Conservation (phyloP, 2,329 filamentous ascomycete genomes). For the Penicillium sp. region DNA sequence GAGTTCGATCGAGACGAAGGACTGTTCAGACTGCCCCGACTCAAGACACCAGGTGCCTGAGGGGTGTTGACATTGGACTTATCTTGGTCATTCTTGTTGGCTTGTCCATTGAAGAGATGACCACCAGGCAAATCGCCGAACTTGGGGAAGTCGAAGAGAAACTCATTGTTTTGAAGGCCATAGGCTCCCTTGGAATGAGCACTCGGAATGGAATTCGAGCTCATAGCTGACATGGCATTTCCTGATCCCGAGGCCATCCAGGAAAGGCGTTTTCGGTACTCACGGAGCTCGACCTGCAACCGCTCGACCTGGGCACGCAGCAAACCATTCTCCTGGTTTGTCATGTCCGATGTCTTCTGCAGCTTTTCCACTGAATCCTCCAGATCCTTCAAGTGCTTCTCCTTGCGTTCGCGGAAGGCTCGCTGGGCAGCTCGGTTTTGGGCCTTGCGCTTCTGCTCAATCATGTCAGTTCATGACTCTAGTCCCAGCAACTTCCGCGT, state of each 20-base stretch:
- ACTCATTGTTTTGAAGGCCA: constrained; percentile 72
- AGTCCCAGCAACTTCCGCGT: background rate
- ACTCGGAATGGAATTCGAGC: constrained; percentile 47
- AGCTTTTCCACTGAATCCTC: constrained; percentile 59
- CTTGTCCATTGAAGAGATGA: constrained; percentile 51
- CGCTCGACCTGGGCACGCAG: constrained; percentile 86
- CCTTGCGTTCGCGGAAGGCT: constrained; percentile 91
- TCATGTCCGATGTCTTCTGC: constrained; percentile 77
- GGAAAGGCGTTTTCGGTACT: constrained; percentile 85
- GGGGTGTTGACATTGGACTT: constrained; percentile 18
- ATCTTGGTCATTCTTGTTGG: constrained; percentile 36
- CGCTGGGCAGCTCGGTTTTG: constrained; percentile 91
- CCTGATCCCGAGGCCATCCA: constrained; percentile 53
- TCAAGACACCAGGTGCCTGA: constrained; percentile 33
- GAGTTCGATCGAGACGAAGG: constrained; percentile 14
- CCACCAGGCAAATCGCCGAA: constrained; percentile 71
- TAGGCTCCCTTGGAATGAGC: constrained; percentile 48
- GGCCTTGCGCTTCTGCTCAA: constrained; percentile 64
- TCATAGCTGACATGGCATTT: constrained; percentile 48
- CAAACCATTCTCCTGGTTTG: constrained; percentile 80
- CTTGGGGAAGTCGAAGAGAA: constrained; percentile 93
- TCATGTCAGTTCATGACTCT: constrained; percentile 21
- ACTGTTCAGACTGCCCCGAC: constrained; percentile 23
- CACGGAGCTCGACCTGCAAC: constrained; percentile 76
- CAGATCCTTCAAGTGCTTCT: constrained; percentile 63